Base-by-base conservation (phyloP, 164 flowering plant genomes). In the Hamamelis virginiana region DNA sequence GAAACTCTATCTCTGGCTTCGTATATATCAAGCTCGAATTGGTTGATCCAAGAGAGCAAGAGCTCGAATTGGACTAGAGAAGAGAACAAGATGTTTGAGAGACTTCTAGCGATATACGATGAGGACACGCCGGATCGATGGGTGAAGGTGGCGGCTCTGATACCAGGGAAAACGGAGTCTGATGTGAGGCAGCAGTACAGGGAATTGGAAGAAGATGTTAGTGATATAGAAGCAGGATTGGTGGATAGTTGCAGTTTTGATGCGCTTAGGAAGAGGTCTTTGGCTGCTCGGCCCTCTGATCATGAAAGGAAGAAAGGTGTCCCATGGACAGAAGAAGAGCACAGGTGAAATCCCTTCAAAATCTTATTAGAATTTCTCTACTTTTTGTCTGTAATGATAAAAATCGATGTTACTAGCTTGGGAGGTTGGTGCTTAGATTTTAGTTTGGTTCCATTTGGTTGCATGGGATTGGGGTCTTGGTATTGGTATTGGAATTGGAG, bases 321-420 rank as follows among this genome's bases (percentile, higher is more conserved):
- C 5, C 90, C 88, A 3, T 86, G 90, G 91, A 87, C 88, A 16
- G 84, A 81, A 70, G 87, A 81, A 0, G 85, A 85, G 25, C 87
- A 82, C 80, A 83, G 79, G 86, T 87, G 33, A 65, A 3, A 45
- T 64, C 14, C 23, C 25, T 43, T 33, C 6, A 10, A n/a, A 61
- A 2, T 33, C 41, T 2, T 33, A 33, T 33, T 2, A 33, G 41
- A 33, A 33, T 33, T 33, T 33, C 41, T 2, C 2, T 2, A 2
- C 2, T 6, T 33, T 33, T 33, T 33, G 41, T 33, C 6, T 2
- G 2, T 33, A 33, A 33, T 33, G 6, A 33, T 33, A 6, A 33
- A 33, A 33, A 2, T 33, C 41, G 6, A 33, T 33, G 41, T 33
- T 33, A 33, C 4, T 33, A 33, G 41, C 41, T 46, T 9, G 50